Base-by-base conservation (phyloP, 176 grass and related monocot genomes). In the Oryza meyeriana region DNA sequence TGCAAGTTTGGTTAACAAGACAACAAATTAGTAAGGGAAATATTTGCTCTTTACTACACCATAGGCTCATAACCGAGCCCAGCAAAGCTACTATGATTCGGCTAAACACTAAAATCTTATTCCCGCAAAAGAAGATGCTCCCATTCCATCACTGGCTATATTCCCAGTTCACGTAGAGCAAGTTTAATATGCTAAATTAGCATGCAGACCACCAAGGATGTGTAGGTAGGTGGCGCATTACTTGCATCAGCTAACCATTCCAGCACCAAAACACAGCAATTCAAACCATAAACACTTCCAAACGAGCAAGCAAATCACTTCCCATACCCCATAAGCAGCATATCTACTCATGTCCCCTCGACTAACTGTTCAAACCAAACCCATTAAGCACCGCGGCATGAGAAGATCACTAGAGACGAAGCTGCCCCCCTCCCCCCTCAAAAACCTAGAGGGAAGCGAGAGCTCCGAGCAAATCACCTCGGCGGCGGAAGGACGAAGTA, bases 381-480 rank as follows among this genome's bases (percentile, higher is more conserved):
- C 73, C 45, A 47, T 73, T 72, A 71, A 86, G 50, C 20, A 55
- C 18, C 44, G 24, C 41, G 45, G 41, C 2, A 65, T 42, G 71
- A 68, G 28, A 76, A 76, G 72, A 85, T 81, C 41, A 85, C 67
- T 20, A 69, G 58, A 42, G 1, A 41, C 39, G 39, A 39, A 71
- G 40, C 50, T 75, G 71, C 33, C 45, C 45, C 45, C 50, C 17
- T 55, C 79, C 41, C 32, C 32, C 2, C 32, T 6, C 71, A 76
- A 47, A 55, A 73, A 61, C 8, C 1, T 13, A 12, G 33, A 66
- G 3, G 32, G 65, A 13, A 20, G 78, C 6, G 59, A 66, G 72
- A 84, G 26, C 29, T 69, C 55, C 22, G 41, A 67, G 64, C 2
- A 66, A 82, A 85, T 86, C 70, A 91, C 74, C 79, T 78, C 72